These are phyloP conservation scores for Tetragonia tetragonoides DNA, from an alignment of 148 eudicot genomes.

Conservation along the genomic window DNA sequence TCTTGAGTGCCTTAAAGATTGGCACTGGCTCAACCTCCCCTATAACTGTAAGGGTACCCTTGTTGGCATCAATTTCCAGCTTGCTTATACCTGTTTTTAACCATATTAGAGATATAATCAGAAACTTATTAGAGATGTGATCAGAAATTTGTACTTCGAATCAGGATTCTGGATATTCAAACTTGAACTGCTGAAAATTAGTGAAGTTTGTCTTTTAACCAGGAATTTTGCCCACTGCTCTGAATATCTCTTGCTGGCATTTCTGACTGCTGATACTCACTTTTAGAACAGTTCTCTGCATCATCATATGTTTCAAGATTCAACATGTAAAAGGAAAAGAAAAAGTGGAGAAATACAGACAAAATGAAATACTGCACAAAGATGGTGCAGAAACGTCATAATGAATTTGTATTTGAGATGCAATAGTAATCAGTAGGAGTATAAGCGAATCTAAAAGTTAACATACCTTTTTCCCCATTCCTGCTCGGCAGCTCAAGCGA, in stretches of 20 bases:
- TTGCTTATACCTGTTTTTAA: constrained; percentile 24
- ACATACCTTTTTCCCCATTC: constrained; percentile 31
- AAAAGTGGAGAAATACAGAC: background rate
- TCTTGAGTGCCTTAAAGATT: constrained; percentile 36
- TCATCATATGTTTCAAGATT: background rate
- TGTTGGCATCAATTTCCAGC: constrained; percentile 26
- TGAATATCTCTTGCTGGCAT: constrained; percentile 20
- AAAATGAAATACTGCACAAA: background rate
- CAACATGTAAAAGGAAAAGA: background rate
- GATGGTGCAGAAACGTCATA: too few relatives aligned
- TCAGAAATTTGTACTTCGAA: background rate
- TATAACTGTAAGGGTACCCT: constrained; percentile 32
- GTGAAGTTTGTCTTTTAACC: constrained; percentile 6
- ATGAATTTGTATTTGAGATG: background rate
- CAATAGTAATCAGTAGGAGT: background rate
- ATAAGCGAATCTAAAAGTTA: background rate
- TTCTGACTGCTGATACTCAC: constrained; percentile 16
- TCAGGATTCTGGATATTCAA: background rate
- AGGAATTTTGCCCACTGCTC: constrained; percentile 25
- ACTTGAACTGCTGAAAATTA: background rate
- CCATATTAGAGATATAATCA: background rate
- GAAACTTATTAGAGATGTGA: background rate
- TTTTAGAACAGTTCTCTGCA: constrained; percentile 30
- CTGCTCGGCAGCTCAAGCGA: background rate
- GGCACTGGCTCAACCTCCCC: constrained; percentile 44